These are phyloP conservation scores for Babesia ovis DNA, from an alignment of 169 alveolate genomes.

Conservation along the genomic window DNA sequence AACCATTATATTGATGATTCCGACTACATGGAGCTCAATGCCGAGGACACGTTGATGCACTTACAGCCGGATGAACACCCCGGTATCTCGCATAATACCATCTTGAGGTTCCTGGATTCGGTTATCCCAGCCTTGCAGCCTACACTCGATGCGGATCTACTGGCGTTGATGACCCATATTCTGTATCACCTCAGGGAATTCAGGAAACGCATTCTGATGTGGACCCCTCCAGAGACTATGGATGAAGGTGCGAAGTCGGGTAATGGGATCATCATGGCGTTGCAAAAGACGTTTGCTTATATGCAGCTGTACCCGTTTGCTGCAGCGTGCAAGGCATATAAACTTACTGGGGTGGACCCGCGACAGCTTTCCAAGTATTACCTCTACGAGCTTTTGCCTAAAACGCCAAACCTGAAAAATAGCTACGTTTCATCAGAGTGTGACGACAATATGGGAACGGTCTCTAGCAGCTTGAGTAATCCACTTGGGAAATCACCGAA, in stretches of 20 bases:
- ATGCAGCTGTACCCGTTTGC: constrained; percentile 85
- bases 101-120: constrained; percentile 60
- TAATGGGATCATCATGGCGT: constrained; percentile 75
- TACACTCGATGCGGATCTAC: constrained; percentile 71
- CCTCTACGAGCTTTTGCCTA: constrained; percentile 59
- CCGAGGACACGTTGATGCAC: constrained; percentile 19
- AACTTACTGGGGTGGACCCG: constrained; percentile 42
- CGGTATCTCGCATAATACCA: constrained; percentile 2
- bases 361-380: constrained; percentile 50
- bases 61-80: constrained; percentile 23
- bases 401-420: constrained; percentile 19
- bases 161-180: constrained; percentile 71
- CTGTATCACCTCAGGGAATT: constrained; percentile 82
- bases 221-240: constrained; percentile 48
- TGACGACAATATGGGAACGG: neutral
- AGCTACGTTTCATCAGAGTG: neutral
- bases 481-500: neutral
- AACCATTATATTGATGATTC: constrained; percentile 11
- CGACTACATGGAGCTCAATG: constrained; percentile 31
- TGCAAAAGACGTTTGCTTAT: constrained; percentile 82
- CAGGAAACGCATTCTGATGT: constrained; percentile 74
- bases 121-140: constrained; percentile 75
- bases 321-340: constrained; percentile 69
- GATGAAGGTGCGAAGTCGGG: constrained; percentile 56
- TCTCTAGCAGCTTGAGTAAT: neutral